Base-by-base conservation (phyloP, 768 basidiomycete species). In the Phaffia australis region DNA sequence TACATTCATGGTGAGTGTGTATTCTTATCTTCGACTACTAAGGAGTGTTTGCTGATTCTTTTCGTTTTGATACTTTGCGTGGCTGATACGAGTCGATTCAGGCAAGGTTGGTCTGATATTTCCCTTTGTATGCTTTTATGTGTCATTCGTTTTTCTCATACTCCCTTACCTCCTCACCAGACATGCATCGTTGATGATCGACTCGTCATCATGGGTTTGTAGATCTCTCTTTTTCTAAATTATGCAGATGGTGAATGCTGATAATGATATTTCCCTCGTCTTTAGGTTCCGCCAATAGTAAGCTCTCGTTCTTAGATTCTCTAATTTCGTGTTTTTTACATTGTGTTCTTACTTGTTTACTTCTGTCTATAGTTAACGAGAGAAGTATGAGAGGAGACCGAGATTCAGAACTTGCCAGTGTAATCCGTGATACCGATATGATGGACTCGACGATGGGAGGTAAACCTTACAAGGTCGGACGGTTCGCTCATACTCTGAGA, bases 401-500 rank as follows among this genome's bases (percentile, higher is more conserved):
- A 32, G 95, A 99, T 76, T 98, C 94, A 2, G 95, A 99, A 75
- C 76, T 98, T 46, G 90, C 91, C 3, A 85, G 88, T 48, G 84
- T 99, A 55, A 88, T 98, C 60, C 81, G 91, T 69, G 95, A 99
- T 73, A 98, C 94, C 3, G 94, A 99, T 73, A 87, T 99, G 88
- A 87, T 98, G 60, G 86, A 94, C 67, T 83, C 89, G 89, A 86
- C 82, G 0, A 98, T 99, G 94, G 94, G 85, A 11, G 94, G 95
- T 21, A 83, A 83, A 71, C 88, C 92, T 0, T 98, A 87, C 81
- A 84, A 89, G 81, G 94, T 98, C 66, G 95, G 95, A 23, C 86
- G 94, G 29, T 99, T 95, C 76, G 92, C 94, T 1, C 95, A 99
- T 76, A 87, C 88, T 3, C 81, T 99, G 15, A 86, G 95, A 7